Percentiles rank a stretch among this genome's conserved stretches.
Conservation (phyloP, 495 filamentous ascomycete species). For the Recurvomyces mirabilis region DNA sequence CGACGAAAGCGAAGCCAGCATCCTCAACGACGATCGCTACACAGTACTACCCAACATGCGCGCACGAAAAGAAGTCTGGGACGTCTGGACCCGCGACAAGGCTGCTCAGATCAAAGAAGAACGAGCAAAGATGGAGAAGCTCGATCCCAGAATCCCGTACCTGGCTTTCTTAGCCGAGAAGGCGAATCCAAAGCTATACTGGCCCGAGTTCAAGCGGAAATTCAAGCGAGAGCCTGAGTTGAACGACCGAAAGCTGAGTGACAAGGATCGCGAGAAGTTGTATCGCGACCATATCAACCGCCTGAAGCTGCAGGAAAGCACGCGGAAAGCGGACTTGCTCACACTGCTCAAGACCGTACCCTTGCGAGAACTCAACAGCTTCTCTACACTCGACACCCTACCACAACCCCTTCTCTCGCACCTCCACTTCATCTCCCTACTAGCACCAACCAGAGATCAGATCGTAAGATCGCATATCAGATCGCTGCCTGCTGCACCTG, state of each 20-base stretch:
- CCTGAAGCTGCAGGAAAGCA: slow-evolving; percentile 62
- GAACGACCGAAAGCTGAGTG: slow-evolving; percentile 60
- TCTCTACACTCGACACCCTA: slow-evolving; percentile 50
- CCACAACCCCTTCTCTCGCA: slow-evolving; percentile 62
- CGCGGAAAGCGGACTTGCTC: slow-evolving; percentile 67
- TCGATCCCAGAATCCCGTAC: slow-evolving; percentile 76
- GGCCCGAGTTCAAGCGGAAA: slow-evolving; percentile 91
- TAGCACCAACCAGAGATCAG: slow-evolving; percentile 55
- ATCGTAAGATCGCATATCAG: slow-evolving; percentile 68
- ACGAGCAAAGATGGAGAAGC: slow-evolving; percentile 66
- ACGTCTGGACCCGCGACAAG: slow-evolving; percentile 63
- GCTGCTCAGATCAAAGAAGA: slow-evolving; percentile 60
- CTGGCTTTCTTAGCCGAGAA: slow-evolving; percentile 68
- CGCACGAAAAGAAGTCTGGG: slow-evolving; percentile 67
- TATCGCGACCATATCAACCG: slow-evolving; percentile 79
- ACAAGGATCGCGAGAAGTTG: slow-evolving; percentile 83
- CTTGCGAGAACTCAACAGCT: slow-evolving; percentile 51
- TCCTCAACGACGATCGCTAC: slow-evolving; percentile 80
- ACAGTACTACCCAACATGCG: slow-evolving; percentile 71
- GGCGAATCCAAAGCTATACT: slow-evolving; percentile 84
- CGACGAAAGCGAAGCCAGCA: slow-evolving; percentile 45
- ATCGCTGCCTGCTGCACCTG: slow-evolving; percentile 56
- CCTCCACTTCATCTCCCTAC: slow-evolving; percentile 69
- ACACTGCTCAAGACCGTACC: slow-evolving; percentile 62
- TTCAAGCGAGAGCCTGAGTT: slow-evolving; percentile 71